A percentile compares a stretch with the other conserved stretches of the same genome.
Evolutionary conservation across 345 rosid species (phyloP).

Genomic region (Citrus hindsii): DNA sequence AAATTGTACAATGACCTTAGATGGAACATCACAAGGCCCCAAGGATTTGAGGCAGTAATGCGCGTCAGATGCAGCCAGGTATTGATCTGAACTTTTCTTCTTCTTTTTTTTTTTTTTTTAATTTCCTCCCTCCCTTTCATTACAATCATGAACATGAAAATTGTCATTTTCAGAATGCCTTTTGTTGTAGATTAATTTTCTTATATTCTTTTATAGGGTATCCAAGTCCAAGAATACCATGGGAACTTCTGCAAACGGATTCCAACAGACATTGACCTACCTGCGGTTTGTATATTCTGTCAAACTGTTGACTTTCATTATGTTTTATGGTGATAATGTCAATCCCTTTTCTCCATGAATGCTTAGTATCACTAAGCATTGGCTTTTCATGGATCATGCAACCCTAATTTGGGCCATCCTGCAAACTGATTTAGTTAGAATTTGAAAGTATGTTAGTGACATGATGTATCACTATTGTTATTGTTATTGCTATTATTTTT

Average conservation of each 20-base stretch:
- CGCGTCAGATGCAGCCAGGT: constrained; percentile 98
- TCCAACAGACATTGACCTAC: constrained; percentile 91
- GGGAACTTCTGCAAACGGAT: constrained; percentile 97
- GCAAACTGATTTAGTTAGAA: neutral
- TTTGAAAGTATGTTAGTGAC: neutral
- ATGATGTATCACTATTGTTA: neutral
- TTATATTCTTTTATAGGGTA: constrained; percentile 55
- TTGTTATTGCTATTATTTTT: neutral
- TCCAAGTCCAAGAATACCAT: constrained; percentile 91
- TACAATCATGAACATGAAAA: neutral
- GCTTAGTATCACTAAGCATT: neutral
- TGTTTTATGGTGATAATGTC: neutral
- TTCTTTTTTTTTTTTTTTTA: neutral
- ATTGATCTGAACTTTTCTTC: constrained; percentile 1
- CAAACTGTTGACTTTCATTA: neutral
- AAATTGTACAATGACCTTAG: constrained; percentile 97
- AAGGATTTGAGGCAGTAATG: constrained; percentile 99
- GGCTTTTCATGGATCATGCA: neutral
- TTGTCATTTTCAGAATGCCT: neutral
- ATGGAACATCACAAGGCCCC: constrained; percentile 98
- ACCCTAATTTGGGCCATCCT: neutral
- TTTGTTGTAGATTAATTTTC: constrained; percentile 8
- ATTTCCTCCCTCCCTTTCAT: neutral
- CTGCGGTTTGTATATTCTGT: constrained; percentile 66
- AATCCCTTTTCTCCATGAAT: neutral